Base-by-base conservation (phyloP, 2,329 filamentous ascomycete species). In the Colletotrichum zoysiae region DNA sequence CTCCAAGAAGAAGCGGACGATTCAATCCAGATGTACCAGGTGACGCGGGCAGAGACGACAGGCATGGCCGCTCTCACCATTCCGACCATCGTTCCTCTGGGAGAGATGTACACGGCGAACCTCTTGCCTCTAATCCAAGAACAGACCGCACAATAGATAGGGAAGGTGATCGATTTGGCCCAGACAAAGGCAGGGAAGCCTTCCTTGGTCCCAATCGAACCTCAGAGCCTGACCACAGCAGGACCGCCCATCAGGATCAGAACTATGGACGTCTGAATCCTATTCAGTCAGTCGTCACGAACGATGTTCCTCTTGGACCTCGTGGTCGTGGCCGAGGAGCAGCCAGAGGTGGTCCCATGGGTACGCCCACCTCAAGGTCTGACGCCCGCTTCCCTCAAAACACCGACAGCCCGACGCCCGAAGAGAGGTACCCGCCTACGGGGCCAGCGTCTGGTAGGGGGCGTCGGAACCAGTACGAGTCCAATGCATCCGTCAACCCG, bases 211-310 rank as follows among this genome's bases (percentile, higher is more conserved):
- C 70, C 6, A 42, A 76, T 51, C 82, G 82, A 33, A 83, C 83
- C 50, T 78, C 79, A 2, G 88, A 90, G 40, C 75, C 81, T 3
- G 87, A 90, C 57, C 85, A 88, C 74, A 83, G 84, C 48, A 82
- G 86, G 73, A 75, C 85, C 26, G 83, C 82, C 66, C 86, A 88
- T 72, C 86, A 89, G 74, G 89, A 92, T 77, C 87, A 88, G 20
- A 89, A 88, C 67, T 91, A 91, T 75, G 90, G 90, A 38, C 87
- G 90, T 2, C 82, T 92, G 59, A 91, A 89, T 73, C 81, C 86
- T 2, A 84, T 86, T 61, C 82, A 85, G 60, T 82, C 83, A 33
- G 79, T 84, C 42, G 76, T 67, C 77, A 38, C 84, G 79, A 79
- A 82, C 35, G 84, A 81, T 51, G 79, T 87, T 51, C 89, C 89